Conservation (phyloP, 768 basidiomycete genomes). For the Boletus subparvulus region DNA sequence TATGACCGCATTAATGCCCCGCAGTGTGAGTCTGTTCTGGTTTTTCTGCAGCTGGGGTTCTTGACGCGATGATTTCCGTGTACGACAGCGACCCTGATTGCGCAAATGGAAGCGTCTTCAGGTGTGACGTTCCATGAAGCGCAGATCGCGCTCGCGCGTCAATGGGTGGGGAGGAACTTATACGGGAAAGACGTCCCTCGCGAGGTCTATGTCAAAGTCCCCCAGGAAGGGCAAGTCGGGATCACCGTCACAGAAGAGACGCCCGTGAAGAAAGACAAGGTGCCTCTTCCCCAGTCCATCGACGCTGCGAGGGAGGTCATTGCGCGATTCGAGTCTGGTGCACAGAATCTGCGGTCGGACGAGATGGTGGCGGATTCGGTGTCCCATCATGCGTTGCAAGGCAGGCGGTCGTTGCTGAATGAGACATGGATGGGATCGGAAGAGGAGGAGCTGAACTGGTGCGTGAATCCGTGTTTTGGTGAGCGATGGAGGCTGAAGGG, state of each 20-base stretch:
- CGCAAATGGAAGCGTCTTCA: conserved; percentile 67
- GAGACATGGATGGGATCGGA: conserved; percentile 85
- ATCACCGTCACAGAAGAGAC: conserved; percentile 54
- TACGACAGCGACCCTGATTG: conserved; percentile 48
- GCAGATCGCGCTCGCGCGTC: conserved; percentile 77
- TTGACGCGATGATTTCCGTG: conserved; percentile 15
- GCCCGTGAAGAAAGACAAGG: conserved; percentile 54
- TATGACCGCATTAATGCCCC: conserved; percentile 92
- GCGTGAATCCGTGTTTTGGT: conserved; percentile 36
- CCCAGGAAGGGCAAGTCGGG: conserved; percentile 49
- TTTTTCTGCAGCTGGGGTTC: conserved; percentile 13
- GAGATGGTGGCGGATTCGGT: conserved; percentile 73
- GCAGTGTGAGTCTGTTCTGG: conserved; percentile 40
- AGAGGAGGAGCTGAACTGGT: conserved; percentile 81
- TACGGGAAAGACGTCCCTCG: conserved; percentile 37
- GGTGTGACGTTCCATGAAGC: conserved; percentile 84
- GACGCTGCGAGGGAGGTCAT: conserved; percentile 72
- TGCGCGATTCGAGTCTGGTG: conserved; percentile 67
- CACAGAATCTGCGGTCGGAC: conserved; percentile 53
- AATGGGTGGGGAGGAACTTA: conserved; percentile 63
- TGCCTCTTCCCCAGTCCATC: conserved; percentile 63
- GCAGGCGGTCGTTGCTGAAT: conserved; percentile 58
- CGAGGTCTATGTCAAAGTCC: conserved; percentile 58
- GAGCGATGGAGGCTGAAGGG: conserved; percentile 5
- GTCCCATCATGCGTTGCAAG: conserved; percentile 73